Percentiles rank a stretch among this genome's conserved stretches.
These are phyloP conservation scores for Nyssa sinensis DNA, from an alignment of 148 eudicot genomes.

Conservation along the genomic window DNA sequence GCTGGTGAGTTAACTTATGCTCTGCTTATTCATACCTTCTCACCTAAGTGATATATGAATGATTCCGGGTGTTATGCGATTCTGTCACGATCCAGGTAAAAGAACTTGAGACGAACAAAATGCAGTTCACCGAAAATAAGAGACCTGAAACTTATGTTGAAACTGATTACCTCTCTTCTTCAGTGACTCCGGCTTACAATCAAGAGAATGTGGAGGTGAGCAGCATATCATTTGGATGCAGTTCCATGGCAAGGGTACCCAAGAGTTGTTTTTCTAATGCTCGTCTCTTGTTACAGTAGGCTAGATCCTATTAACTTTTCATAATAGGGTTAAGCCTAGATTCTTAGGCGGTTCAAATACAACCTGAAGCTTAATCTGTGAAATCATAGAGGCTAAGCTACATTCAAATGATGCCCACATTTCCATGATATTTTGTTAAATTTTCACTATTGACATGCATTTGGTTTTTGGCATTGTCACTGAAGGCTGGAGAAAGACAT, in stretches of 20 bases:
- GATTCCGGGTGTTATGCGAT: neutral
- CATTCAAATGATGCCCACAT: neutral
- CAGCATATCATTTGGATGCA: neutral
- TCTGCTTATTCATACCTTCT: constrained; percentile 8
- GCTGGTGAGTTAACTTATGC: constrained; percentile 34
- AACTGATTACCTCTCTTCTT: neutral
- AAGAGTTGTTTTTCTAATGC: neutral
- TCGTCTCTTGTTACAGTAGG: neutral
- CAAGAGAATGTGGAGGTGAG: constrained; percentile 16
- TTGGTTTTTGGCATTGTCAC: constrained; percentile 6
- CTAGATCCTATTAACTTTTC: neutral
- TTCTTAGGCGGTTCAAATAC: neutral
- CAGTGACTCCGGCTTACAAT: constrained; percentile 10
- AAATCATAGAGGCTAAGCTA: neutral
- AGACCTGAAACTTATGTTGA: constrained; percentile 10
- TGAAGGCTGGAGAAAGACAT: constrained; percentile 39
- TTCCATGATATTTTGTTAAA: neutral
- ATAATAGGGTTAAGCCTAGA: neutral
- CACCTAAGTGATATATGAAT: neutral
- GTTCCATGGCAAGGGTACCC: neutral
- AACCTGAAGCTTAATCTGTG: neutral
- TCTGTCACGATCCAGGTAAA: constrained; percentile 18
- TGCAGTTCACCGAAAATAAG: neutral
- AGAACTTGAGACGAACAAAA: constrained; percentile 11
- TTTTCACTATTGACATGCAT: constrained; percentile 1